Conservation (phyloP, 345 rosid species). For the Syzygium oleosum region DNA sequence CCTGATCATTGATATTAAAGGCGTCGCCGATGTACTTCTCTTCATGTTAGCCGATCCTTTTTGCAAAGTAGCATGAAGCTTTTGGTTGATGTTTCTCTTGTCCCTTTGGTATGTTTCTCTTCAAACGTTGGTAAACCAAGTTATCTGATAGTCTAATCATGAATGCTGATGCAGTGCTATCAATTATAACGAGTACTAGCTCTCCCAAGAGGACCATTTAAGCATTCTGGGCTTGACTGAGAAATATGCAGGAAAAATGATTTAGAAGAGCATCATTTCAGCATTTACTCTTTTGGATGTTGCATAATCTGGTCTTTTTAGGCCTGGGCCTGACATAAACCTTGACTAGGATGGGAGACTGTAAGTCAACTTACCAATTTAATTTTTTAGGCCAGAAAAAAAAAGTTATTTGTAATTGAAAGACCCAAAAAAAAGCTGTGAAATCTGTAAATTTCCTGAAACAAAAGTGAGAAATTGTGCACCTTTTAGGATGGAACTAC, state of each 20-base stretch:
- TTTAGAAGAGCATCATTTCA: not conserved
- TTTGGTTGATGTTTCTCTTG: not conserved
- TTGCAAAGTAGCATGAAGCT: not conserved
- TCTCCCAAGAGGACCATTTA: not conserved
- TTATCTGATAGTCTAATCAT: not conserved
- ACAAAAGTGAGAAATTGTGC: not conserved
- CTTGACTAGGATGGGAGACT: not conserved
- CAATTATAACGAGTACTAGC: not conserved
- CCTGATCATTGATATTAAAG: not conserved
- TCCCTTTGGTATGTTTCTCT: not conserved
- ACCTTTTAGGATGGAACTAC: not conserved
- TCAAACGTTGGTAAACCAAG: not conserved
- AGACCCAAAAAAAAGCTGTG: not conserved
- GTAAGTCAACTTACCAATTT: not conserved
- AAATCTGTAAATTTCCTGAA: not conserved
- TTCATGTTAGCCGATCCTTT: not conserved
- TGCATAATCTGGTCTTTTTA: not conserved
- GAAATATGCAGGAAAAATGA: not conserved
- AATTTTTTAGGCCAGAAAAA: not conserved
- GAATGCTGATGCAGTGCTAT: not conserved
- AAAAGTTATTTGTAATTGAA: not conserved
- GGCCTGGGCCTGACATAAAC: not conserved
- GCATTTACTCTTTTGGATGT: not conserved
- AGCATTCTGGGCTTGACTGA: not conserved
- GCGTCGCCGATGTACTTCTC: not conserved